Evolutionary conservation across 306 rosid genomes (phyloP).

Genomic region (Cucumis cinereus): DNA sequence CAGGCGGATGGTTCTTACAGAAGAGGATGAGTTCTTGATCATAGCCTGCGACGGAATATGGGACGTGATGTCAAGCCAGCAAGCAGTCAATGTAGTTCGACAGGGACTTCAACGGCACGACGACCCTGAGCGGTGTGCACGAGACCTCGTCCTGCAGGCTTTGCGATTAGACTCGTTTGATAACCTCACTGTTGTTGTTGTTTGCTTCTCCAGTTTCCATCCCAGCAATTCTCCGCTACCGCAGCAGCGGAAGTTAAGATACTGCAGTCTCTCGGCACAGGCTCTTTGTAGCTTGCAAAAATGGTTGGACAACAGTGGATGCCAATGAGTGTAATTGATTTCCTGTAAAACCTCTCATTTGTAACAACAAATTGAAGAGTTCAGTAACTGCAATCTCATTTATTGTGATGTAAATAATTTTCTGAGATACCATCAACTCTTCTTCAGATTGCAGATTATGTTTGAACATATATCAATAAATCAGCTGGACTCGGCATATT

Average conservation of each 20-base stretch:
- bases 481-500: neutral
- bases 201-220: slow-evolving; percentile 55
- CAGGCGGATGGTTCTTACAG: slow-evolving; percentile 46
- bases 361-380: neutral
- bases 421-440: neutral
- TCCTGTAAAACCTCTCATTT: slow-evolving; percentile 1
- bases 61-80: slow-evolving; percentile 87
- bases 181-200: slow-evolving; percentile 71
- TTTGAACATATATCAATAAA: neutral
- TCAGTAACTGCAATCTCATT: neutral
- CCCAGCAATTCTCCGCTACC: slow-evolving; percentile 36
- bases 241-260: slow-evolving; percentile 44
- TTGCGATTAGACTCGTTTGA: slow-evolving; percentile 65
- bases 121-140: slow-evolving; percentile 66
- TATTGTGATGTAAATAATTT: slow-evolving; percentile 8
- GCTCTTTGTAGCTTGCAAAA: slow-evolving; percentile 78
- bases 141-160: slow-evolving; percentile 81
- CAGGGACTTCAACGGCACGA: slow-evolving; percentile 66
- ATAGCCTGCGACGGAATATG: slow-evolving; percentile 97
- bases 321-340: slow-evolving; percentile 1
- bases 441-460: neutral
- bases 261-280: slow-evolving; percentile 80
- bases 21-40: slow-evolving; percentile 92
- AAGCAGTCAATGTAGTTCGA: slow-evolving; percentile 72
- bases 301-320: slow-evolving; percentile 46